phyloP scores from a whole-genome alignment of 2,329 filamentous ascomycete genomes.

The Aspergillus sojae region DNA sequence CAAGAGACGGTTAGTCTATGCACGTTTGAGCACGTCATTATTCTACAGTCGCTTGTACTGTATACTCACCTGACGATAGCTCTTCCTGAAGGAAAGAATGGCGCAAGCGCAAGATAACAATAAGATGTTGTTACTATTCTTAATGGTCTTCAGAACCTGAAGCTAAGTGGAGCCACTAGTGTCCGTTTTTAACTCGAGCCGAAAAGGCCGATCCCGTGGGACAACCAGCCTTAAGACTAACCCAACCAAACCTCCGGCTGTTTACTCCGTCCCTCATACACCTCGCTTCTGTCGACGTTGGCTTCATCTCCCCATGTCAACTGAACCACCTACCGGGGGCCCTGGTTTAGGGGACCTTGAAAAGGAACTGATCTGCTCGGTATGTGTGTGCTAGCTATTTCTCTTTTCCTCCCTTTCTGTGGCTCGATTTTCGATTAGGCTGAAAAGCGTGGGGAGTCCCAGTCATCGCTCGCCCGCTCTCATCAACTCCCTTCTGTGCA shows the following conservation, averaged over 20 bases:
- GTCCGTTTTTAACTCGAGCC: background rate
- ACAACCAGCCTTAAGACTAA: background rate
- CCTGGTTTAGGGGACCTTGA: slow-evolving; percentile 69
- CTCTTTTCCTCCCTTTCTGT: slow-evolving; percentile 4
- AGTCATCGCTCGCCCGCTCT: background rate
- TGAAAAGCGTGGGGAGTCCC: slow-evolving; percentile 1
- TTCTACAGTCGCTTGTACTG: too few species aligned
- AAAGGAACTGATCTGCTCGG: slow-evolving; percentile 92
- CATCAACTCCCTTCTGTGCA: background rate
- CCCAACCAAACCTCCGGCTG: slow-evolving; percentile 2
- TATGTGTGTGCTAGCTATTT: slow-evolving; percentile 54
- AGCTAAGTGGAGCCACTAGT: slow-evolving; percentile 1
- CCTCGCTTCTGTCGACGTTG: background rate
- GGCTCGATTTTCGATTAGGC: background rate
- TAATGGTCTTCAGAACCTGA: background rate
- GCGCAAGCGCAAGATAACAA: background rate
- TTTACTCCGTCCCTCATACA: background rate
- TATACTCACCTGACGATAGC: too few species aligned
- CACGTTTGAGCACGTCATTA: too few species aligned
- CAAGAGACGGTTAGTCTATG: too few species aligned
- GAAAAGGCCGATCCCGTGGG: background rate
- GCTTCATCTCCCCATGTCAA: slow-evolving; percentile 20
- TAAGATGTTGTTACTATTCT: background rate
- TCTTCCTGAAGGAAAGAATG: background rate
- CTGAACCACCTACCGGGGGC: slow-evolving; percentile 17